phyloP scores from a whole-genome alignment of 148 eudicot species.

The Fagopyrum esculentum region DNA sequence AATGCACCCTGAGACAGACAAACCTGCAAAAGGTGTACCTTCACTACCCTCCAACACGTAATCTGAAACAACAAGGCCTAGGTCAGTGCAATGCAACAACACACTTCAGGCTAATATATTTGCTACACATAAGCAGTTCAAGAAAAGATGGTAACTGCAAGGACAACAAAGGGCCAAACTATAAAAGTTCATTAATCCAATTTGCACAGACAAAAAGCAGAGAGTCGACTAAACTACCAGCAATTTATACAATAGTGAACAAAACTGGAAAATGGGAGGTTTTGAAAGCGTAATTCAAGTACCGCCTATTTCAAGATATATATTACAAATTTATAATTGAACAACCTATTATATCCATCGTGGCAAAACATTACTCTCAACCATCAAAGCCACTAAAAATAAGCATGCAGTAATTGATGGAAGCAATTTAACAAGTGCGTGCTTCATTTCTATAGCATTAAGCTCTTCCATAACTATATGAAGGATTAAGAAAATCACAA shows the following conservation, averaged over 20 bases:
- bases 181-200: not conserved
- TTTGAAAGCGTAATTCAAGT: not conserved
- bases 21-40: conserved; percentile 98
- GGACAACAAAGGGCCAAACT: not conserved
- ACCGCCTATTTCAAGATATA: not conserved
- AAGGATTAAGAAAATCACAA: not conserved
- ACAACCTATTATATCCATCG: not conserved
- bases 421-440: not conserved
- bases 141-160: not conserved
- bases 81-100: not conserved
- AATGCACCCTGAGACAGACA: conserved; percentile 13
- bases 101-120: not conserved
- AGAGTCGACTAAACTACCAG: not conserved
- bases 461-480: not conserved
- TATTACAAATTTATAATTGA: not conserved
- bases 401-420: not conserved
- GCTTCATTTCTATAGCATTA: not conserved
- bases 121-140: not conserved
- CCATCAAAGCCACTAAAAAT: not conserved
- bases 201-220: not conserved
- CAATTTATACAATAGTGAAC: not conserved
- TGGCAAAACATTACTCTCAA: not conserved
- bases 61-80: conserved; percentile 29
- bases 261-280: not conserved
- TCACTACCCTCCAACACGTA: conserved; percentile 95